Conservation (phyloP, 495 filamentous ascomycete genomes). For the Entonaema liquescens region DNA sequence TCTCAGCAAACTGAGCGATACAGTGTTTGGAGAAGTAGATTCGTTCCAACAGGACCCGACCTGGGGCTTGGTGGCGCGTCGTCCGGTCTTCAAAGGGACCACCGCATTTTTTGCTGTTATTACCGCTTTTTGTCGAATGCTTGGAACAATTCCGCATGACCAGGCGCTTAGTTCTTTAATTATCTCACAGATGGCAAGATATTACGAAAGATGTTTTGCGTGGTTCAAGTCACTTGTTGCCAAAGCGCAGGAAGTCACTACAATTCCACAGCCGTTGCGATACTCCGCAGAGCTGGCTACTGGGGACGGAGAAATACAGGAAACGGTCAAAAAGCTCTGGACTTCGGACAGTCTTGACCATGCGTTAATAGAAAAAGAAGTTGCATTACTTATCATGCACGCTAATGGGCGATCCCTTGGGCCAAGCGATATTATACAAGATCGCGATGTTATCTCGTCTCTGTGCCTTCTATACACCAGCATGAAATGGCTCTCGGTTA, state of each 20-base stretch:
- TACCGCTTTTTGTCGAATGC: constrained; percentile 90
- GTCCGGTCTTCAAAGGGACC: constrained; percentile 93
- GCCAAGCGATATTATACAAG: constrained; percentile 83
- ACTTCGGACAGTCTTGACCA: constrained; percentile 54
- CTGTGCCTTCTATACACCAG: constrained; percentile 92
- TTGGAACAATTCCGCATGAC: constrained; percentile 94
- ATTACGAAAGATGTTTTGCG: constrained; percentile 87
- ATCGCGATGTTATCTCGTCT: constrained; percentile 82
- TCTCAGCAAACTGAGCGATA: constrained; percentile 83
- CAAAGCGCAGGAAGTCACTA: constrained; percentile 58
- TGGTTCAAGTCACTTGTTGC: constrained; percentile 83
- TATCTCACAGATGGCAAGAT: constrained; percentile 86
- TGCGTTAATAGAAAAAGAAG: constrained; percentile 69
- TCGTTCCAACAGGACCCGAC: constrained; percentile 87
- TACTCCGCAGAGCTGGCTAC: constrained; percentile 74
- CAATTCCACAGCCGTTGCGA: constrained; percentile 61
- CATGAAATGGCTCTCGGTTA: constrained; percentile 95
- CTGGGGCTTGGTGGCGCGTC: constrained; percentile 78
- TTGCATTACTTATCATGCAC: constrained; percentile 67
- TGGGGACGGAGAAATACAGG: constrained; percentile 71
- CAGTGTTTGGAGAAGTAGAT: constrained; percentile 82
- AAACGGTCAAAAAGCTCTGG: constrained; percentile 71
- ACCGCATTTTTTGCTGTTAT: constrained; percentile 86
- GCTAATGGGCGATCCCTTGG: constrained; percentile 72
- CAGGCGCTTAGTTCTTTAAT: constrained; percentile 92